These are phyloP conservation scores for Camelina hispida DNA, from an alignment of 345 rosid genomes.

Conservation along the genomic window DNA sequence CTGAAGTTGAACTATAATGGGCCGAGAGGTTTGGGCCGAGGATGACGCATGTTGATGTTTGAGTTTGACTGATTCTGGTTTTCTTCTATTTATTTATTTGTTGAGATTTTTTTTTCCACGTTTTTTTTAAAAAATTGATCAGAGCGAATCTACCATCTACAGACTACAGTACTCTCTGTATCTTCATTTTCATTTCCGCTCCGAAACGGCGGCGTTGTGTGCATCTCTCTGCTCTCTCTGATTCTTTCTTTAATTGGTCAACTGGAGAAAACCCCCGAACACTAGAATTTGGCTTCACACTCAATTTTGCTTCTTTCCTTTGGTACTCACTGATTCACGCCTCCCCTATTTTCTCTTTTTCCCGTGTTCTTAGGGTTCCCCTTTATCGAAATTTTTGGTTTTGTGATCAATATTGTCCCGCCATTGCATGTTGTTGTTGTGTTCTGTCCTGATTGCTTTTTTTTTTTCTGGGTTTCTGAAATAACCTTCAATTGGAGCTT, in stretches of 20 bases:
- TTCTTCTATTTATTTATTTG: neutral
- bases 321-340: conserved; percentile 16
- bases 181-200: neutral
- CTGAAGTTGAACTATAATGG: neutral
- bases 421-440: conserved; percentile 33
- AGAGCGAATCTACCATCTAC: conserved; percentile 3
- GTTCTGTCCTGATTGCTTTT: neutral
- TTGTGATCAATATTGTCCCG: conserved; percentile 28
- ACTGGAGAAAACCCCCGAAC: conserved; percentile 26
- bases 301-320: conserved; percentile 6
- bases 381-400: conserved; percentile 2
- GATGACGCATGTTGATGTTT: neutral
- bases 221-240: neutral
- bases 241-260: conserved; percentile 14
- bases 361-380: conserved; percentile 8
- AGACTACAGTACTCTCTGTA: neutral
- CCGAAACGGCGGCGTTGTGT: conserved; percentile 33
- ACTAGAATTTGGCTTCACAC: conserved; percentile 29
- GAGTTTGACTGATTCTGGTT: neutral
- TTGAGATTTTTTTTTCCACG: neutral
- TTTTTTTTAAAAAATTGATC: neutral
- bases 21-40: neutral
- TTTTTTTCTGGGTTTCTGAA: conserved; percentile 14
- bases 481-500: neutral
- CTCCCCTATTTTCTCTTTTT: neutral